Conservation (phyloP, 2,329 filamentous ascomycete species). For the Dactylellina parvicollis region DNA sequence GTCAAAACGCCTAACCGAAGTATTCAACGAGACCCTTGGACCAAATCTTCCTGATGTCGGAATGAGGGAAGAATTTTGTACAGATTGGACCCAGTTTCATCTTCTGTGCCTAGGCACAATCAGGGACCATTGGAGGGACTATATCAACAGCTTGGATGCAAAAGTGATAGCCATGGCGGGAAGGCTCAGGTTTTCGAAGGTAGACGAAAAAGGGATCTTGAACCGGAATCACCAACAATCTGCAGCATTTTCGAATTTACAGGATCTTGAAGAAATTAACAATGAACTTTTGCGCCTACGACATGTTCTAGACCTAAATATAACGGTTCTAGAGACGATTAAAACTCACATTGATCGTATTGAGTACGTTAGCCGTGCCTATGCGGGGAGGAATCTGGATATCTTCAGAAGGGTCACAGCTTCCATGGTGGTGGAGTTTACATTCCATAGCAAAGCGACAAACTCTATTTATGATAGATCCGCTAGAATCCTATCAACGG, state of each 20-base stretch:
- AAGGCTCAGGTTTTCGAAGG: not conserved
- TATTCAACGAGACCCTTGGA: not conserved
- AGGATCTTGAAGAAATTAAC: conserved; percentile 9
- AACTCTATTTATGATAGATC: conserved; percentile 6
- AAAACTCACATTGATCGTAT: conserved; percentile 1
- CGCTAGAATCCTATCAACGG: conserved; percentile 2
- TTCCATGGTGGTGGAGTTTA: not conserved
- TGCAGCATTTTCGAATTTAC: not conserved
- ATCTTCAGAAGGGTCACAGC: not conserved
- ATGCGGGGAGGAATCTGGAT: not conserved
- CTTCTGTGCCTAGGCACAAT: not conserved
- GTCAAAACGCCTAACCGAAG: not conserved
- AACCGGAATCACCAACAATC: not conserved
- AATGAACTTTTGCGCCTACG: not conserved
- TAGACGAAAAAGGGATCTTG: not conserved
- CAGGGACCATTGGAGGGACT: conserved; percentile 10
- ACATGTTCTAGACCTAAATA: not conserved
- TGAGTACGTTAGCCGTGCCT: not conserved
- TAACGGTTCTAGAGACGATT: not conserved
- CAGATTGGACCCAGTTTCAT: not conserved
- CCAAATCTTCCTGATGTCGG: not conserved
- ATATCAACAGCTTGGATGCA: conserved; percentile 6
- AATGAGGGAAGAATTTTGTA: not conserved
- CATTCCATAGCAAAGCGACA: not conserved
- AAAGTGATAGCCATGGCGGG: conserved; percentile 1